Base-by-base conservation (phyloP, 1,284 basidiomycete species). In the Ustilago xerochloae region DNA sequence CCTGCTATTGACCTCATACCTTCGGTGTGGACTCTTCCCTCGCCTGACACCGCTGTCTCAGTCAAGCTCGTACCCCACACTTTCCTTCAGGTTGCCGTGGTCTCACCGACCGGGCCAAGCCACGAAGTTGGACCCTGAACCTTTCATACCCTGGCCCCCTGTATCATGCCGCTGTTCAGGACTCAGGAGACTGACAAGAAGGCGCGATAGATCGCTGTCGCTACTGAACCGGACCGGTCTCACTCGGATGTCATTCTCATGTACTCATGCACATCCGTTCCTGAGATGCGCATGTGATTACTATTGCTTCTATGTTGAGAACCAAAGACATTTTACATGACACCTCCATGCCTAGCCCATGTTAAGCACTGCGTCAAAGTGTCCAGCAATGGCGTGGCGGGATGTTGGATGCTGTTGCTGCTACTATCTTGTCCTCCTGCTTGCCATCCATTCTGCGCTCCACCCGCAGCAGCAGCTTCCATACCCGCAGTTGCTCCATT, bases 301-400 rank as follows among this genome's bases (percentile, higher is more conserved):
- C n/a, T 6, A 39, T 39, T 39, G 38, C 38, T 39, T 10, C n/a
- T 20, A 10, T 39, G 4, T n/a, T n/a, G n/a, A n/a, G n/a, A n/a
- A n/a, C n/a, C n/a, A n/a, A n/a, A n/a, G 12, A 39, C 16, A 15
- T 39, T 4, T 46, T 47, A 63, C 39, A 63, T 53, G 38, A 69
- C 56, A 16, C 50, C 60, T 20, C 60, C 60, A 15, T 69, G 66
- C 9, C 60, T 26, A 4, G 66, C 66, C 66, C 66, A 69, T 2
- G 66, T 69, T 28, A 46, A 45, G 29, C 66, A 69, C 30, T 69
- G 66, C 24, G 33, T 58, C 15, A 69, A 46, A 10, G 66, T 69
- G 10, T 69, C 66, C 13, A 69, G 46, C 28, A 69, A 46, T 36
- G 66, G 66, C 32, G 66, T 69, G 0, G 66, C 66, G 3, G 66